Base-by-base conservation (phyloP, 2,329 filamentous ascomycete species). In the Fusarium odoratissimum region DNA sequence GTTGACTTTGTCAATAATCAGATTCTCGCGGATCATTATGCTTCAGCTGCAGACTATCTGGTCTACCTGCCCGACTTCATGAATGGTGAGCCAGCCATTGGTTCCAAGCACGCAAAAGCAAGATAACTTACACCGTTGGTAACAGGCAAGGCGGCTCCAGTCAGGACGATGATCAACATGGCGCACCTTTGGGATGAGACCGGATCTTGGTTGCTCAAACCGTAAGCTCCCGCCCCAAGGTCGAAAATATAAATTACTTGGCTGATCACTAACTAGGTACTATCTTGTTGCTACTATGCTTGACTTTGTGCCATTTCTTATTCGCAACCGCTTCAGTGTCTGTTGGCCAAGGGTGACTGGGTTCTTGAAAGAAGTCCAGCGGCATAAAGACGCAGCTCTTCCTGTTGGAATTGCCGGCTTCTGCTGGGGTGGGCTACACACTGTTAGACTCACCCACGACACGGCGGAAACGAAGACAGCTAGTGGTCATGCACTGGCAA, bases 361-460 rank as follows among this genome's bases (percentile, higher is more conserved):
- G 41, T 85, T 82, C 74, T 80, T 86, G 44, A 74, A 80, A 59
- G 72, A 78, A 8, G 69, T 86, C 7, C 84, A 79, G 42, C 73
- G 79, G 42, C 78, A 80, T 33, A 77, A 79, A 42, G 78, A 78
- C 16, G 64, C 69, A 9, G 52, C 42, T 54, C 74, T 81, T 11
- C 78, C 80, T 21, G 79, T 91, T 49, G 88, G 85, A 28, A 86
- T 83, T 1, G 87, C 87, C 0, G 90, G 90, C 1, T 91, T 90
- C 80, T 91, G 89, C 82, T 91, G 89, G 89, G 90, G 90, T 30
- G 90, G 88, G 30, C 87, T 87, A 68, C 85, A 90, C 71, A 80
- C 84, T 5, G 76, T 89, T 13, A 77, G 84, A n/a, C 83, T 91
- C 7, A 81, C 84, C 16, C 82, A 84, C 21, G 12, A 58, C 23